Percentiles rank a stretch among this genome's conserved stretches.
Conservation (phyloP, 1,284 basidiomycete species). For the Cutaneotrichosporon sp. region DNA sequence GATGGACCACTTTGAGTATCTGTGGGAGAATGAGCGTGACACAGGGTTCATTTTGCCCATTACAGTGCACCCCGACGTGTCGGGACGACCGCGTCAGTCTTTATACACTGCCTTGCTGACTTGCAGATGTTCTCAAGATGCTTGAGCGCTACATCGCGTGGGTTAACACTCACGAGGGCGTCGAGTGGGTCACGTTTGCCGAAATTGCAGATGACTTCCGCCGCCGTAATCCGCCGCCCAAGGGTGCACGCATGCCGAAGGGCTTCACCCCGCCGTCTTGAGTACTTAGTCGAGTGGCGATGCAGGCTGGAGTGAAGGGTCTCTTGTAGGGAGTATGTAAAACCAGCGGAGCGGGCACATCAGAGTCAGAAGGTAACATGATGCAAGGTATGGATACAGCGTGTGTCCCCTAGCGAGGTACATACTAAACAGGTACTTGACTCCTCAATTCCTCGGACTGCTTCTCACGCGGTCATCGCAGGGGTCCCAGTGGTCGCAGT, state of each 20-base stretch:
- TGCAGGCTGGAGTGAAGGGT: no score
- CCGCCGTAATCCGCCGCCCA: slow-evolving; percentile 20
- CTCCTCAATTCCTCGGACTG: no score
- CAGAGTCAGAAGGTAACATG: no score
- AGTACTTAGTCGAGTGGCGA: no score
- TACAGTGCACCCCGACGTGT: slow-evolving; percentile 54
- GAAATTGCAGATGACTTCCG: slow-evolving; percentile 41
- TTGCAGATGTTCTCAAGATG: slow-evolving; percentile 61
- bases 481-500: no score
- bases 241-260: slow-evolving; percentile 35
- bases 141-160: slow-evolving; percentile 74
- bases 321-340: no score
- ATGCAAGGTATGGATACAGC: no score
- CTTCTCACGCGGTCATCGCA: no score
- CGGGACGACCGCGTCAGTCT: slow-evolving; percentile 47
- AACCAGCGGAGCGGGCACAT: no score
- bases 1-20: slow-evolving; percentile 69
- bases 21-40: slow-evolving; percentile 49
- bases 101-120: no score
- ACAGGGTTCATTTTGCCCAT: slow-evolving; percentile 55
- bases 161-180: slow-evolving; percentile 66
- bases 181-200: slow-evolving; percentile 66
- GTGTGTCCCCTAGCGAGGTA: no score
- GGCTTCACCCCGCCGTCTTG: background rate
- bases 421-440: no score